A percentile compares a stretch with the other conserved stretches of the same genome.
These are phyloP conservation scores for Lachancea meyersii DNA, from an alignment of 805 yeast species.

Conservation along the genomic window DNA sequence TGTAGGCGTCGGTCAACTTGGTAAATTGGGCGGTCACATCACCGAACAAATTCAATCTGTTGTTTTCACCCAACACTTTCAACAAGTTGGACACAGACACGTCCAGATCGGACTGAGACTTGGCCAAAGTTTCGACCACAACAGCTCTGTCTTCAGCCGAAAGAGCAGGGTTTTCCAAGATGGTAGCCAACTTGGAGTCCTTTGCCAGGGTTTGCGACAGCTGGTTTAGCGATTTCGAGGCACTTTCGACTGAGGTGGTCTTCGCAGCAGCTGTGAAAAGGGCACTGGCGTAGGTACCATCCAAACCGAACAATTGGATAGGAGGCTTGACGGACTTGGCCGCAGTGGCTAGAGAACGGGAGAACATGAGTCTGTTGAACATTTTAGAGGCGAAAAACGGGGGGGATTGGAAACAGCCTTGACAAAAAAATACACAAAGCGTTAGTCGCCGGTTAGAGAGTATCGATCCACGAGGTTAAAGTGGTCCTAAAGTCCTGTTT, in stretches of 20 bases:
- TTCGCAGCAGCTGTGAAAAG: constrained; percentile 86
- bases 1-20: constrained; percentile 77
- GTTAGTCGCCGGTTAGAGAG: no score
- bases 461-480: no score
- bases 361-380: constrained; percentile 55
- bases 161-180: constrained; percentile 78
- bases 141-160: constrained; percentile 65
- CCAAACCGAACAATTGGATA: constrained; percentile 88
- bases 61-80: constrained; percentile 84
- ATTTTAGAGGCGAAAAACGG: constrained; percentile 23
- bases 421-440: no score
- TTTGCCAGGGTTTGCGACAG: constrained; percentile 46
- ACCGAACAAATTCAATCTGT: constrained; percentile 71
- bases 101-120: constrained; percentile 47
- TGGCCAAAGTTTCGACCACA: constrained; percentile 55
- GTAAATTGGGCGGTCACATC: constrained; percentile 65
- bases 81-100: constrained; percentile 73
- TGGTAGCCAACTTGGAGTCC: constrained; percentile 58
- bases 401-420: not conserved
- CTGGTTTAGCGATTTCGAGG: constrained; percentile 57
- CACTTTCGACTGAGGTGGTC: constrained; percentile 66
- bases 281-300: constrained; percentile 96
- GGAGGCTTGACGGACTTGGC: constrained; percentile 62
- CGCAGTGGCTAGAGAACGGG: constrained; percentile 71
- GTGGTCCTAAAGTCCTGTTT: not conserved